Conservation (phyloP, 768 basidiomycete species). For the Leccinum truebloodii region DNA sequence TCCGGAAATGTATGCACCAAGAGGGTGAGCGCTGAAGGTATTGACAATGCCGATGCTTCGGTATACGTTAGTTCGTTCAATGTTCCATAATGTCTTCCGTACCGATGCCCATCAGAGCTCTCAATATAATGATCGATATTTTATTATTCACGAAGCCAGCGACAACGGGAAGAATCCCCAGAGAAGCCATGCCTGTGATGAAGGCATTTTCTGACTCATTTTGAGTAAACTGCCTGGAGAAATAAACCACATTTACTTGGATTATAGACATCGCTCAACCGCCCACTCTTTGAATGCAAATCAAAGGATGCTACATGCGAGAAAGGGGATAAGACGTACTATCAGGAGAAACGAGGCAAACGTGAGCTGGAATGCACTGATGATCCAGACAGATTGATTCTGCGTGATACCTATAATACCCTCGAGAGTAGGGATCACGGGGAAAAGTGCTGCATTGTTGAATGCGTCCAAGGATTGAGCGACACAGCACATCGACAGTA, state of each 20-base stretch:
- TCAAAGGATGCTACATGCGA: constrained; percentile 9
- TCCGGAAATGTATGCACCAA: constrained; percentile 53
- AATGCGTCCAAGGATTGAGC: constrained; percentile 47
- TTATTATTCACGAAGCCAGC: constrained; percentile 49
- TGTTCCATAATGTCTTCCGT: background rate
- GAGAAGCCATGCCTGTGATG: constrained; percentile 37
- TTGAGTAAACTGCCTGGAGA: constrained; percentile 29
- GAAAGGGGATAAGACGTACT: constrained; percentile 10
- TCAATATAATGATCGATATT: constrained; percentile 49
- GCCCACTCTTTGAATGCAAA: constrained; percentile 21
- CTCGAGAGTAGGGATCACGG: constrained; percentile 40
- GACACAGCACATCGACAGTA: constrained; percentile 41
- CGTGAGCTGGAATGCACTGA: constrained; percentile 47
- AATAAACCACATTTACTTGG: constrained; percentile 31
- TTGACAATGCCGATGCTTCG: constrained; percentile 48
- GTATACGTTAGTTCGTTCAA: constrained; percentile 3
- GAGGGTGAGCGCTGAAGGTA: constrained; percentile 52
- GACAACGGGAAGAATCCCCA: constrained; percentile 46
- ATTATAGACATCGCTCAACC: constrained; percentile 27
- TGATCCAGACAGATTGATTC: constrained; percentile 40
- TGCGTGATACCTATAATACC: constrained; percentile 22
- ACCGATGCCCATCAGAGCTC: constrained; percentile 54
- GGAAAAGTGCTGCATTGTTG: constrained; percentile 42
- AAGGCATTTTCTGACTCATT: constrained; percentile 44
- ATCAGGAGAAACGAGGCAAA: constrained; percentile 43